Evolutionary conservation across 2,329 filamentous ascomycete species (phyloP).

Genomic region (Mycogone perniciosa): DNA sequence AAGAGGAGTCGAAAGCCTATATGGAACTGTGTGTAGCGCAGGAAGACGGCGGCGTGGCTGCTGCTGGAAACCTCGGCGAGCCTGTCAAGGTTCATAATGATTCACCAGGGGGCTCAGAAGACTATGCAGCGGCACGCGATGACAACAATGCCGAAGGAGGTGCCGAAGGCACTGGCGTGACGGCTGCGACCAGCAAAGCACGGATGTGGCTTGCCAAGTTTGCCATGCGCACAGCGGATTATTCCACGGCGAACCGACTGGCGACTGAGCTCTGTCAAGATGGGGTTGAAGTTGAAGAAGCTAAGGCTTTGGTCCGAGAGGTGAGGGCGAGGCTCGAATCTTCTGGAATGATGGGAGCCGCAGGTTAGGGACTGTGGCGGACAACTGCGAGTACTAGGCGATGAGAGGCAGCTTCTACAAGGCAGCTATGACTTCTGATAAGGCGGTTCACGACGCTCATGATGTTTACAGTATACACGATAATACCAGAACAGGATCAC

Average conservation of each 20-base stretch:
- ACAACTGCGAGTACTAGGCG: background rate
- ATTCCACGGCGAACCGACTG: constrained; percentile 67
- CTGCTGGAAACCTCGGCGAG: constrained; percentile 38
- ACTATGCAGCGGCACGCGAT: constrained; percentile 29
- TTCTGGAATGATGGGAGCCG: constrained; percentile 25
- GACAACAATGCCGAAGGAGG: constrained; percentile 25
- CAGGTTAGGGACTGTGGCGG: constrained; percentile 13
- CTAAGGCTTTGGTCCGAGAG: constrained; percentile 85
- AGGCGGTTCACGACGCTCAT: background rate
- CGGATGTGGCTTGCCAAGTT: constrained; percentile 87
- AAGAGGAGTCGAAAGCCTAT: constrained; percentile 77
- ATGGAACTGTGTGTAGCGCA: constrained; percentile 96
- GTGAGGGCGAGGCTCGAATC: constrained; percentile 68
- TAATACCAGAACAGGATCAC: too few relatives aligned
- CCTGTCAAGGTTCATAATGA: constrained; percentile 52
- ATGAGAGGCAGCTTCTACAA: background rate
- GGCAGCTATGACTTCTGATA: background rate
- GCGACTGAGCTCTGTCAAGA: constrained; percentile 92
- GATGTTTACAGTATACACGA: too few relatives aligned
- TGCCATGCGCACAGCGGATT: constrained; percentile 70
- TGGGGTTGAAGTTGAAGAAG: constrained; percentile 93
- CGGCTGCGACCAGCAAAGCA: constrained; percentile 83
- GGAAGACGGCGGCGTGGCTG: constrained; percentile 63
- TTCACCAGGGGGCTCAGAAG: constrained; percentile 36
- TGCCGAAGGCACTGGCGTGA: constrained; percentile 69